Evolutionary conservation across 1,284 basidiomycete genomes (phyloP).

Genomic region (Fereydounia khargensis): DNA sequence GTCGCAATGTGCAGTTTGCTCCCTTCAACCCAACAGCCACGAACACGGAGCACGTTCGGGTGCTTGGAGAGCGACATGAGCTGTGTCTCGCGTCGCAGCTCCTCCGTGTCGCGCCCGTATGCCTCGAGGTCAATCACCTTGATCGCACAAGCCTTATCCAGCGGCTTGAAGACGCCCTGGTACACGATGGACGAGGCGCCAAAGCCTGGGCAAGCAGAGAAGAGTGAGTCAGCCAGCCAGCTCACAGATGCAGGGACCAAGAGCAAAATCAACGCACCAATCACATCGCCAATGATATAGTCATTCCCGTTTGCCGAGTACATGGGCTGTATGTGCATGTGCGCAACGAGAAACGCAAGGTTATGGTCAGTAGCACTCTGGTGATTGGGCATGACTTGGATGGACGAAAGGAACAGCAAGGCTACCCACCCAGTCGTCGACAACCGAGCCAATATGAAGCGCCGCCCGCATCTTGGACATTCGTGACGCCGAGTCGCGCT

Average conservation of each 20-base stretch:
- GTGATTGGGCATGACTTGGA: no score
- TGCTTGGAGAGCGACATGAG: slow-evolving; percentile 91
- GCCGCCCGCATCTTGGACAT: slow-evolving; percentile 34
- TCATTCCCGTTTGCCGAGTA: slow-evolving; percentile 34
- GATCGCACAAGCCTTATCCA: slow-evolving; percentile 68
- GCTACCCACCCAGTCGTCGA: slow-evolving; percentile 69
- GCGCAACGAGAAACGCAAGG: background rate
- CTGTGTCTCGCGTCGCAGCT: slow-evolving; percentile 76
- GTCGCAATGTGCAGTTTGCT: slow-evolving; percentile 80
- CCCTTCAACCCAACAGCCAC: slow-evolving; percentile 81
- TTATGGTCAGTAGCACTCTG: no score
- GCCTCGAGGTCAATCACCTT: slow-evolving; percentile 84
- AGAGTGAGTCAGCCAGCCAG: no score
- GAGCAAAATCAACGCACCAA: slow-evolving; percentile 22
- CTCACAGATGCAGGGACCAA: background rate
- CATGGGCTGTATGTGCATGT: slow-evolving; percentile 11
- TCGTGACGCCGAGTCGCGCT: background rate
- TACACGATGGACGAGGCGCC: slow-evolving; percentile 85
- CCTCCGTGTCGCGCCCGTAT: slow-evolving; percentile 57
- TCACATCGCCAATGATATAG: slow-evolving; percentile 44
- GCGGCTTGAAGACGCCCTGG: slow-evolving; percentile 67
- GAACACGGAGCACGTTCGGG: slow-evolving; percentile 82
- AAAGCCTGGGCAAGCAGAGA: slow-evolving; percentile 69
- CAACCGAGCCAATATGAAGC: slow-evolving; percentile 70
- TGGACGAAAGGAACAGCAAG: background rate